Conservation (phyloP, 2,329 filamentous ascomycete species). For the Aspergillus pseudoterreus region DNA sequence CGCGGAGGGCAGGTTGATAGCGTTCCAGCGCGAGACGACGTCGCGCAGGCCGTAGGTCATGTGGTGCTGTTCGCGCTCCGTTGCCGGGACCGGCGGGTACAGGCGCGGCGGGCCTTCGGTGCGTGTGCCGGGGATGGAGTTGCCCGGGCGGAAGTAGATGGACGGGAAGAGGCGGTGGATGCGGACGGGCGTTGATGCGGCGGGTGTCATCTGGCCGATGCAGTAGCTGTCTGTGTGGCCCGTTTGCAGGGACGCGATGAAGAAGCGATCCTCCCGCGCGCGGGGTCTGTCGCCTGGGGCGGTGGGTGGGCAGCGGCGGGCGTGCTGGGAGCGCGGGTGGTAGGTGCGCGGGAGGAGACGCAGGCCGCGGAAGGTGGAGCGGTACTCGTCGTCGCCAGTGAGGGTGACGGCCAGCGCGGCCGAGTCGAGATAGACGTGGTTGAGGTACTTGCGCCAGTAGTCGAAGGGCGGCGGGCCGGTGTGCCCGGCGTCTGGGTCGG, state of each 20-base stretch:
- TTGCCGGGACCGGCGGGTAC: background rate
- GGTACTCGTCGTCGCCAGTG: slow-evolving; percentile 6
- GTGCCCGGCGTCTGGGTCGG: background rate
- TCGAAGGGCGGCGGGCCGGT: background rate
- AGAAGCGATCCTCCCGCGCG: slow-evolving; percentile 6
- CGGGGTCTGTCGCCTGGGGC: background rate
- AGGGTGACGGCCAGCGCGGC: slow-evolving; percentile 13
- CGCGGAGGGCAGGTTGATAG: slow-evolving; percentile 16
- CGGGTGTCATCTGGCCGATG: slow-evolving; percentile 11
- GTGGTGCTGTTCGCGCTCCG: background rate
- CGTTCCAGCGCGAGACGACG: slow-evolving; percentile 10
- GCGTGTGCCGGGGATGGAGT: background rate
- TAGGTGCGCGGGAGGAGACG: slow-evolving; percentile 10
- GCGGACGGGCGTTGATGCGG: background rate
- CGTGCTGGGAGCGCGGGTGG: background rate
- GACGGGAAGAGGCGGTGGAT: slow-evolving; percentile 12
- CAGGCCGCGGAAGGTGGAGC: slow-evolving; percentile 12
- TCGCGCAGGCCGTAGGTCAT: slow-evolving; percentile 6
- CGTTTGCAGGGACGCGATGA: slow-evolving; percentile 15
- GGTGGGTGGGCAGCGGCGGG: background rate
- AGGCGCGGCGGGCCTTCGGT: background rate
- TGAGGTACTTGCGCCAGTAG: slow-evolving; percentile 18
- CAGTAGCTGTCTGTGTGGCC: slow-evolving; percentile 13
- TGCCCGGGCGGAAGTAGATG: slow-evolving; percentile 2
- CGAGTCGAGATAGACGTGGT: slow-evolving; percentile 19